Evolutionary conservation across 2,329 filamentous ascomycete species (phyloP).

Genomic region (Verticillium longisporum): DNA sequence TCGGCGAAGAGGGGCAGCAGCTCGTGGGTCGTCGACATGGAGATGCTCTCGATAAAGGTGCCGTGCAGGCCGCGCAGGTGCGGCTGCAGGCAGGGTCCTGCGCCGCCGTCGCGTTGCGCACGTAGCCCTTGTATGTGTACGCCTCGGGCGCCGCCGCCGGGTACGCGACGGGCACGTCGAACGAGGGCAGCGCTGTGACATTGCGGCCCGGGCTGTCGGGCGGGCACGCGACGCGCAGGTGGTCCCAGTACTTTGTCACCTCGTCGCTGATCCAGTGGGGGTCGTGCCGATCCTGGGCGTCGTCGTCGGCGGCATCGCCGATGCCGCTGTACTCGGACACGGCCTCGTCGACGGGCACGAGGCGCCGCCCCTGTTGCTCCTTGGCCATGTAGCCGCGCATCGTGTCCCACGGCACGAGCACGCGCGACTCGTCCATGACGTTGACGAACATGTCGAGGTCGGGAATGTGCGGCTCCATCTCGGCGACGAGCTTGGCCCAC

Average conservation of each 20-base stretch:
- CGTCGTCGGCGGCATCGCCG: conserved; percentile 1
- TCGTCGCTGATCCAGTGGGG: conserved; percentile 27
- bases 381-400: conserved; percentile 34
- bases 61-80: conserved; percentile 39
- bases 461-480: conserved; percentile 29
- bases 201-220: conserved; percentile 40
- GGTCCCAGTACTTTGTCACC: conserved; percentile 36
- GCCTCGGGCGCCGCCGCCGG: conserved; percentile 14
- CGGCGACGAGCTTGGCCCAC: conserved; percentile 4
- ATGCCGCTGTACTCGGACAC: conserved; percentile 29
- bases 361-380: conserved; percentile 28
- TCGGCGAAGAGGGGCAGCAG: conserved; percentile 53
- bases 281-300: conserved; percentile 13
- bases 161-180: conserved; percentile 20
- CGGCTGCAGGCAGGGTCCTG: conserved; percentile 48
- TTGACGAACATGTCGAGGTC: conserved; percentile 51
- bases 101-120: conserved; percentile 49
- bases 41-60: conserved; percentile 44
- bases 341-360: conserved; percentile 27
- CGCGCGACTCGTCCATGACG: conserved; percentile 40
- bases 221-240: conserved; percentile 40
- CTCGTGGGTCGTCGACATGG: conserved; percentile 39
- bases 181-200: conserved; percentile 19
- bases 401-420: conserved; percentile 45
- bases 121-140: conserved; percentile 33